A percentile compares a stretch with the other conserved stretches of the same genome.
Conservation (phyloP, 2,329 filamentous ascomycete genomes). For the Knufia petricola region DNA sequence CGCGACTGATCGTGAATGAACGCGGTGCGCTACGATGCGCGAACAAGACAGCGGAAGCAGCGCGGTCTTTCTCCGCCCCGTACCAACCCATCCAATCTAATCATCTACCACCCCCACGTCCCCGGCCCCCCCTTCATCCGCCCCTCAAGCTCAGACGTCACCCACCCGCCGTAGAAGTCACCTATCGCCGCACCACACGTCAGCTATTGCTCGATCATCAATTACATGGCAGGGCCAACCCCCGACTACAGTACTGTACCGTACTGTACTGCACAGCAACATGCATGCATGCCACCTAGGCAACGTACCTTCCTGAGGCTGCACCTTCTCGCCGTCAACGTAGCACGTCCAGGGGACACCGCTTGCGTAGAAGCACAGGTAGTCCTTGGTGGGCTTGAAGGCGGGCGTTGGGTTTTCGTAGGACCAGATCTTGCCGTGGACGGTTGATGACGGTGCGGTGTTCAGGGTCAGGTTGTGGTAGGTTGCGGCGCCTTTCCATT, state of each 20-base stretch:
- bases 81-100: no score
- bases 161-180: slow-evolving; percentile 57
- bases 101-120: slow-evolving; percentile 27
- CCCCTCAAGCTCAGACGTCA: slow-evolving; percentile 50
- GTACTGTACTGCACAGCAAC: neutral
- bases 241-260: neutral
- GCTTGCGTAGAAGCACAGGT: slow-evolving; percentile 51
- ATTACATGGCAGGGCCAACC: neutral
- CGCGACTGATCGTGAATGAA: no score
- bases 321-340: slow-evolving; percentile 51
- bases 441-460: slow-evolving; percentile 28
- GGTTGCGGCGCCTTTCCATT: slow-evolving; percentile 53
- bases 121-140: slow-evolving; percentile 39
- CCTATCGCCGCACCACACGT: slow-evolving; percentile 32
- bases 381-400: slow-evolving; percentile 46
- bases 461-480: slow-evolving; percentile 44
- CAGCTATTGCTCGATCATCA: neutral
- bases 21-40: no score
- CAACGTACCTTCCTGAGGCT: slow-evolving; percentile 26
- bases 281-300: neutral
- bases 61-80: no score
- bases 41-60: no score
- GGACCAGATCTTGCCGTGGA: slow-evolving; percentile 49
- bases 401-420: slow-evolving; percentile 46
- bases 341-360: slow-evolving; percentile 49